Conservation (phyloP, 2,329 filamentous ascomycete genomes). For the Diaporthe sp. region DNA sequence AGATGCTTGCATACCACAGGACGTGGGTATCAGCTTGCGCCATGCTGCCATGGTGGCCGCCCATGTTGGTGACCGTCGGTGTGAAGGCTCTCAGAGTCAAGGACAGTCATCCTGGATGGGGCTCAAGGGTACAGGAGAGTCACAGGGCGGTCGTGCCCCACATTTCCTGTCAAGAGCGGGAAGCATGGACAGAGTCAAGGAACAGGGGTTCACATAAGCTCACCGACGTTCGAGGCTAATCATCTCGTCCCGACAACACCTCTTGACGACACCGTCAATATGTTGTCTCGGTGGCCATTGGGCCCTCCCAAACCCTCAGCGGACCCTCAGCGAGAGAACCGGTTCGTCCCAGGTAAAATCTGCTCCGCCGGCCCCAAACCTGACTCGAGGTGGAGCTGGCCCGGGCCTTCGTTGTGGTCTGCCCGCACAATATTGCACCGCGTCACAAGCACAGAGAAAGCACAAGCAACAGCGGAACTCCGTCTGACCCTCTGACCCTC, state of each 20-base stretch:
- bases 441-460: conserved; percentile 12
- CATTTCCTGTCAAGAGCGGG: conserved; percentile 40
- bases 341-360: background rate
- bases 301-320: background rate
- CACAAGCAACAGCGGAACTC: conserved; percentile 7
- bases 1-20: background rate
- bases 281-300: background rate
- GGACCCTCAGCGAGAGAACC: background rate
- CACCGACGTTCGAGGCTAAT: conserved; percentile 22
- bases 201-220: conserved; percentile 33
- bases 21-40: background rate
- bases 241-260: conserved; percentile 11
- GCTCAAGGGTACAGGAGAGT: conserved; percentile 30
- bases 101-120: background rate
- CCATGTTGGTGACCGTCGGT: background rate
- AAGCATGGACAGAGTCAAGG: conserved; percentile 25
- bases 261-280: conserved; percentile 15
- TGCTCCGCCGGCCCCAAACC: background rate
- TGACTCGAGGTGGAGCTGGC: conserved; percentile 4
- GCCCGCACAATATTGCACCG: conserved; percentile 4
- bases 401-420: background rate
- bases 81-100: background rate
- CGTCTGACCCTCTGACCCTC: background rate
- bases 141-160: conserved; percentile 29
- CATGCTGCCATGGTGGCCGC: background rate